Evolutionary conservation across 306 rosid species (phyloP).

Genomic region (Neltuma alba): DNA sequence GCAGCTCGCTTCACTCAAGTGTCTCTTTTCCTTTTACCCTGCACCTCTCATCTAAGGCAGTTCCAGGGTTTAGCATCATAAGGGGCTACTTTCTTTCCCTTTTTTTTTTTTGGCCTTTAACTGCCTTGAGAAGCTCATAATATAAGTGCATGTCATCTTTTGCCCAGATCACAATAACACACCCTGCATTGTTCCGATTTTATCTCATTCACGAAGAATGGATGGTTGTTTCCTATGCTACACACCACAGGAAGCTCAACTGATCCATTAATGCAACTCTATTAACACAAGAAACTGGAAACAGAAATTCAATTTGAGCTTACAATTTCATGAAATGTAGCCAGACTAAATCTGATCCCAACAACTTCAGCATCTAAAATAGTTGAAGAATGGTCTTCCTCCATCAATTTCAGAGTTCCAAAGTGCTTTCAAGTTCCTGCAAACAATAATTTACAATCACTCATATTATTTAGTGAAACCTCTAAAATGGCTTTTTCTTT

Average conservation of each 20-base stretch:
- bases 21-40: not conserved
- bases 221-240: slow-evolving; percentile 17
- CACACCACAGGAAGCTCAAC: slow-evolving; percentile 25
- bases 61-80: not conserved
- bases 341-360: slow-evolving; percentile 74
- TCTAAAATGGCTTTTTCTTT: not conserved
- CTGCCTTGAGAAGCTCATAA: not conserved
- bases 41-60: not conserved
- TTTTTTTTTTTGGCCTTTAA: too few relatives aligned
- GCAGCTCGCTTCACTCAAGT: not conserved
- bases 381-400: slow-evolving; percentile 52
- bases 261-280: not conserved
- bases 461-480: slow-evolving; percentile 9
- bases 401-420: slow-evolving; percentile 48
- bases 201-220: slow-evolving; percentile 23
- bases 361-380: slow-evolving; percentile 60
- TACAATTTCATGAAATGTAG: slow-evolving; percentile 77
- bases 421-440: slow-evolving; percentile 41
- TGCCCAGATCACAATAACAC: slow-evolving; percentile 21
- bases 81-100: too few relatives aligned
- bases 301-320: slow-evolving; percentile 39
- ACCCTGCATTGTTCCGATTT: slow-evolving; percentile 16
- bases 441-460: slow-evolving; percentile 25
- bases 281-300: slow-evolving; percentile 14
- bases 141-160: slow-evolving; percentile 13